These are phyloP conservation scores for Tanacetum coccineum DNA, from an alignment of 129 eudicot genomes.

Conservation along the genomic window DNA sequence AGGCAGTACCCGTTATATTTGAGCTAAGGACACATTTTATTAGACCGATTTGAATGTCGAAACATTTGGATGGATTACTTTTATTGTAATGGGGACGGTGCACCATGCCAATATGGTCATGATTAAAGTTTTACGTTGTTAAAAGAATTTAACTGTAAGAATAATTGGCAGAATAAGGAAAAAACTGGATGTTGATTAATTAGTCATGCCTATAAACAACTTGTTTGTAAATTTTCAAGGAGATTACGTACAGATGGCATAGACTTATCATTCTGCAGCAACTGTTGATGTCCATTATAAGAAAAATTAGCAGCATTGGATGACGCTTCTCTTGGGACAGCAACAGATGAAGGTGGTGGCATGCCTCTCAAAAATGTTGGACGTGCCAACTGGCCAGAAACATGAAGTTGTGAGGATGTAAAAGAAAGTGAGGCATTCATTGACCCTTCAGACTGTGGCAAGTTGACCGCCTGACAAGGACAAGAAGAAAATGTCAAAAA, in stretches of 20 bases:
- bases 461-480: constrained; percentile 25
- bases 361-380: constrained; percentile 32
- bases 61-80: too few relatives aligned
- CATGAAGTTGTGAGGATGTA: constrained; percentile 37
- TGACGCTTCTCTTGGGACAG: constrained; percentile 31
- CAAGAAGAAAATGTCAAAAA: constrained; percentile 14
- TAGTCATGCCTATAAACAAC: constrained; percentile 22
- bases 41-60: too few relatives aligned
- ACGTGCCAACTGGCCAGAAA: constrained; percentile 33
- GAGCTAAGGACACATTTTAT: too few relatives aligned
- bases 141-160: too few relatives aligned
- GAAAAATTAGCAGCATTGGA: constrained; percentile 43
- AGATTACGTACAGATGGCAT: constrained; percentile 31
- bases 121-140: too few relatives aligned
- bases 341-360: constrained; percentile 35
- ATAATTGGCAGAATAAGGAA: too few relatives aligned
- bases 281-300: constrained; percentile 32
- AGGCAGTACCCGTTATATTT: too few relatives aligned
- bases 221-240: not conserved
- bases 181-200: not conserved
- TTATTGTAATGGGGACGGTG: too few relatives aligned
- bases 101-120: too few relatives aligned
- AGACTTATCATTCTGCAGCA: constrained; percentile 36
- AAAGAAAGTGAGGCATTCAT: constrained; percentile 24
- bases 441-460: constrained; percentile 25